Evolutionary conservation across 768 basidiomycete genomes (phyloP).

Genomic region (Boletales sp.): DNA sequence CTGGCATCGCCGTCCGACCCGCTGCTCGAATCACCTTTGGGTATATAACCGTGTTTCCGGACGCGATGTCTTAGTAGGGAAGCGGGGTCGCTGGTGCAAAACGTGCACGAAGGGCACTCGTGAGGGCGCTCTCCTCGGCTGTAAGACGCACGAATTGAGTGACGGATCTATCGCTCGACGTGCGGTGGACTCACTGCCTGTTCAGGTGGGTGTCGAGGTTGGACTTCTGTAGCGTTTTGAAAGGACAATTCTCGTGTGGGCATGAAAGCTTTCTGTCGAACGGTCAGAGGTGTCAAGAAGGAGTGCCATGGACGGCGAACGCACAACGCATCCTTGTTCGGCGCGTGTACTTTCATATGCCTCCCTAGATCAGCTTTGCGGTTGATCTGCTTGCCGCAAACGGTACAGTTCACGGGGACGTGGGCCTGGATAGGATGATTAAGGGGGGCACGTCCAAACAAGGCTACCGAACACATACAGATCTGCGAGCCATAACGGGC

Average conservation of each 20-base stretch:
- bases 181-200: constrained; percentile 25
- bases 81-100: constrained; percentile 16
- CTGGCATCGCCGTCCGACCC: no score
- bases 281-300: background rate
- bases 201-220: constrained; percentile 27
- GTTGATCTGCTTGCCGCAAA: constrained; percentile 15
- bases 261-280: constrained; percentile 23
- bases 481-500: background rate
- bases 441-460: no score
- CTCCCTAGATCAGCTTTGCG: constrained; percentile 26
- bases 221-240: constrained; percentile 22
- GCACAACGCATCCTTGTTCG: constrained; percentile 22
- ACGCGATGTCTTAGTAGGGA: constrained; percentile 23
- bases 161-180: background rate
- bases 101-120: constrained; percentile 19
- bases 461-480: background rate
- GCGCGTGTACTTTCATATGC: constrained; percentile 23
- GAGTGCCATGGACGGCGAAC: background rate
- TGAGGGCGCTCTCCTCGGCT: constrained; percentile 13
- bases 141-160: constrained; percentile 1
- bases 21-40: constrained; percentile 1
- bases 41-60: constrained; percentile 14
- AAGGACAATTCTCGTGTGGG: constrained; percentile 13
- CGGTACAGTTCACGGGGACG: constrained; percentile 2
- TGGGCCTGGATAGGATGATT: no score